Conservation (phyloP, 2,329 filamentous ascomycete species). For the Penicillium concentricum region DNA sequence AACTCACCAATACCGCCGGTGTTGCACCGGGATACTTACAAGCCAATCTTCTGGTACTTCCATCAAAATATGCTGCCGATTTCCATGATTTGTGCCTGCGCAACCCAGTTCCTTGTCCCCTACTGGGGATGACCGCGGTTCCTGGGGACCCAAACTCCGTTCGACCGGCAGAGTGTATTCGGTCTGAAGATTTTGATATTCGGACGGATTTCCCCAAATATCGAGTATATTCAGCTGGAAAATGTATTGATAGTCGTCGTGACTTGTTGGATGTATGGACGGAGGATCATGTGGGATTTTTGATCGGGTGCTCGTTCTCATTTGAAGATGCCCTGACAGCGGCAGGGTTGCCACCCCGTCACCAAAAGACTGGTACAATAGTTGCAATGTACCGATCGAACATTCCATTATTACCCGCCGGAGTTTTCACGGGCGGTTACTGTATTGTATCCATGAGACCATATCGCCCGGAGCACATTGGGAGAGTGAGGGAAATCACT, state of each 20-base stretch:
- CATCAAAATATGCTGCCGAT: slow-evolving; percentile 56
- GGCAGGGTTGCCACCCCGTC: slow-evolving; percentile 54
- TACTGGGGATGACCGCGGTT: slow-evolving; percentile 50
- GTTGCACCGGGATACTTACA: slow-evolving; percentile 58
- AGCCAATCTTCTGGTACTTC: slow-evolving; percentile 63
- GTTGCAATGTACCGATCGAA: slow-evolving; percentile 63
- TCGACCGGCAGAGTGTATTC: slow-evolving; percentile 23
- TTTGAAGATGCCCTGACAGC: slow-evolving; percentile 59
- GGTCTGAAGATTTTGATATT: slow-evolving; percentile 50
- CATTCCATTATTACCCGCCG: slow-evolving; percentile 57
- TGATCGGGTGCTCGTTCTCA: slow-evolving; percentile 64
- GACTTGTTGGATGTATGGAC: slow-evolving; percentile 57
- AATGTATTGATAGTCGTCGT: slow-evolving; percentile 37
- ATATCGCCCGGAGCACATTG: slow-evolving; percentile 53
- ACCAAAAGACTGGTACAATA: slow-evolving; percentile 50
- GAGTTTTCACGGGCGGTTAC: slow-evolving; percentile 55
- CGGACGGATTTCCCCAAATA: slow-evolving; percentile 59
- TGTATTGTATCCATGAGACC: slow-evolving; percentile 65
- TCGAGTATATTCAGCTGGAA: slow-evolving; percentile 56
- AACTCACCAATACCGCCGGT: slow-evolving; percentile 52
- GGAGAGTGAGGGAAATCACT: slow-evolving; percentile 56
- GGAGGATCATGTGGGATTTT: slow-evolving; percentile 59
- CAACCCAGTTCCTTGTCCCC: slow-evolving; percentile 63
- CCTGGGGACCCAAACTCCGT: slow-evolving; percentile 39
- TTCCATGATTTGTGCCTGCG: slow-evolving; percentile 60